phyloP scores from a whole-genome alignment of 1,284 basidiomycete genomes.

The Apiotrichum siamense region DNA sequence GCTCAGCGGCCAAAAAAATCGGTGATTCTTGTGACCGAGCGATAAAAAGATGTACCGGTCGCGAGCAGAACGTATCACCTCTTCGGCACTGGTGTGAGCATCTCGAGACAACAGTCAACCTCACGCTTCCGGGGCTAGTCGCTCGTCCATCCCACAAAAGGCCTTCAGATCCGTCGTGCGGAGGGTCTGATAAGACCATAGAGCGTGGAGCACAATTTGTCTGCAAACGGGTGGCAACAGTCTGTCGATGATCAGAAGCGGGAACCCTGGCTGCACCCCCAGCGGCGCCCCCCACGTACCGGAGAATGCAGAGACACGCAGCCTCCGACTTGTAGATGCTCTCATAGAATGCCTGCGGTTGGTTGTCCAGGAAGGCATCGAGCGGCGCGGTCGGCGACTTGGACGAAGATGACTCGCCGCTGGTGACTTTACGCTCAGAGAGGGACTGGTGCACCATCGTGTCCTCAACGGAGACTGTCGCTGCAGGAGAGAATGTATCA shows the following conservation, averaged over 20 bases:
- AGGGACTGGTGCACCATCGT: slow-evolving; percentile 42
- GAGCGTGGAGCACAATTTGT: slow-evolving; percentile 81
- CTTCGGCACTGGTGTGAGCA: slow-evolving; percentile 56
- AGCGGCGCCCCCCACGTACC: too few relatives aligned
- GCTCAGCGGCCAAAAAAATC: slow-evolving; percentile 60
- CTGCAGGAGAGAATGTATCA: not conserved
- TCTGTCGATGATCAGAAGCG: slow-evolving; percentile 48
- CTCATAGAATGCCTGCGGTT: slow-evolving; percentile 74
- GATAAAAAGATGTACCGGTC: slow-evolving; percentile 66
- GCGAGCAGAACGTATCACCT: slow-evolving; percentile 60
- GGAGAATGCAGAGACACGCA: slow-evolving; percentile 87
- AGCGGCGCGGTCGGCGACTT: slow-evolving; percentile 44
- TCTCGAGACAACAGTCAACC: not conserved
- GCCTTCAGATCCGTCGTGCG: slow-evolving; percentile 65
- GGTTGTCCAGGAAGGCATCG: slow-evolving; percentile 70
- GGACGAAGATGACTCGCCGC: not conserved
- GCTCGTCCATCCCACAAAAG: slow-evolving; percentile 63
- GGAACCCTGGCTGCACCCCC: too few relatives aligned
- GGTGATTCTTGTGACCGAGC: slow-evolving; percentile 34
- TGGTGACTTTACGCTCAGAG: slow-evolving; percentile 20
- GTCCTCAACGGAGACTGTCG: not conserved
- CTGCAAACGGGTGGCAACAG: slow-evolving; percentile 78
- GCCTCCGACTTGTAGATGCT: slow-evolving; percentile 84
- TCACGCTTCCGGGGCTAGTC: slow-evolving; percentile 22
- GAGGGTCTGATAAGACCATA: slow-evolving; percentile 83